Percentiles rank a stretch among this genome's conserved stretches.
phyloP scores from a whole-genome alignment of 495 filamentous ascomycete species.

The Rhizodiscina lignyota region DNA sequence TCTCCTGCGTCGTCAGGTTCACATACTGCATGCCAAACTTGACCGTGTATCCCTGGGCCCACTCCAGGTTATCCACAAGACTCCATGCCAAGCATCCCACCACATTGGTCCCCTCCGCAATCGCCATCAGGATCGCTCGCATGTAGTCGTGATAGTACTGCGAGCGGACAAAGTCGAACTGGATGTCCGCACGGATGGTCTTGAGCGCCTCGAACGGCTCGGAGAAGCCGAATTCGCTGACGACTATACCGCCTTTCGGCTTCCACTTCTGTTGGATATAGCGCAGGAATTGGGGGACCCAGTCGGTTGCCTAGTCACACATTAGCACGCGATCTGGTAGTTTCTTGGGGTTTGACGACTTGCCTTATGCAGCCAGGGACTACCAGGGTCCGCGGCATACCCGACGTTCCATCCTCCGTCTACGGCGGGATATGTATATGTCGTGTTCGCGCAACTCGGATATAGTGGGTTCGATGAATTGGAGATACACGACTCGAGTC shows the following conservation, averaged over 20 bases:
- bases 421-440: constrained; percentile 12
- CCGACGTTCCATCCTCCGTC: no score
- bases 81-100: constrained; percentile 13
- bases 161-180: constrained; percentile 15
- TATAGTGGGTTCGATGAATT: constrained; percentile 22
- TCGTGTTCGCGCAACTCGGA: constrained; percentile 22
- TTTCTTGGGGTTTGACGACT: constrained; percentile 17
- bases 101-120: constrained; percentile 18
- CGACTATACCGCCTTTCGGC: constrained; percentile 25
- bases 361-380: constrained; percentile 27
- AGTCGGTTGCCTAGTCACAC: constrained; percentile 21
- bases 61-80: constrained; percentile 23
- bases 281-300: constrained; percentile 25
- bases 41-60: constrained; percentile 18
- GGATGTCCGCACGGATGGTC: no score
- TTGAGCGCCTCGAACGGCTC: constrained; percentile 26
- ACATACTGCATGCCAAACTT: constrained; percentile 28
- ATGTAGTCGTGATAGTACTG: constrained; percentile 18
- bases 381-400: constrained; percentile 22
- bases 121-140: constrained; percentile 15
- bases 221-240: constrained; percentile 29
- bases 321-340: no score
- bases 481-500: constrained; percentile 20
- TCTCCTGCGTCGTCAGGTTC: constrained; percentile 22
- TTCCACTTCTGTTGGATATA: constrained; percentile 25